Conservation (phyloP, 208 protist genomes). For the Trypanosoma congolense region DNA sequence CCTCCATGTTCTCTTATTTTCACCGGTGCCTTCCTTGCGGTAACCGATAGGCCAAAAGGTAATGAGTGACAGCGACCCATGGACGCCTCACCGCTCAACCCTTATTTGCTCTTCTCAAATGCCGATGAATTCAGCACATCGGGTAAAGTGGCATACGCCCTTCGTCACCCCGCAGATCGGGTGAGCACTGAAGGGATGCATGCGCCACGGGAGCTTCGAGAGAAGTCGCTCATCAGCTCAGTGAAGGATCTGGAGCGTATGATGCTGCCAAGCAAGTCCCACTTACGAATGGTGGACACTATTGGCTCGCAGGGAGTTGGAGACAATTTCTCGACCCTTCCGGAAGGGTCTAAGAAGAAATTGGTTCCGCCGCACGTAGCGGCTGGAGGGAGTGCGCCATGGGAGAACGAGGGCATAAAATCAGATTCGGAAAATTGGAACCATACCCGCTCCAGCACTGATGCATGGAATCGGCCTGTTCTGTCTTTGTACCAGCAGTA, state of each 20-base stretch:
- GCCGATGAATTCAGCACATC: constrained; percentile 53
- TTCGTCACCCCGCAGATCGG: constrained; percentile 22
- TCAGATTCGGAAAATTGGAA: constrained; percentile 69
- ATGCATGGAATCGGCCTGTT: constrained; percentile 74
- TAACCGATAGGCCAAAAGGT: background rate
- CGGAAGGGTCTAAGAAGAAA: no score
- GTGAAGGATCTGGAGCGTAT: background rate
- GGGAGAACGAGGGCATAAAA: no score
- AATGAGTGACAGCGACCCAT: constrained; percentile 15
- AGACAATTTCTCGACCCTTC: no score
- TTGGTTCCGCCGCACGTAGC: constrained; percentile 26
- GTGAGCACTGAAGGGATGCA: constrained; percentile 3
- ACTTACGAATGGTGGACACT: no score
- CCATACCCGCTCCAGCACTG: constrained; percentile 29
- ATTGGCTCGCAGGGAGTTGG: no score
- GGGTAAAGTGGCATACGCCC: constrained; percentile 70
- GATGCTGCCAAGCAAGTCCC: background rate
- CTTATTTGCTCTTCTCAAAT: constrained; percentile 64
- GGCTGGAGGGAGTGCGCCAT: no score
- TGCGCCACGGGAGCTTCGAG: constrained; percentile 1
- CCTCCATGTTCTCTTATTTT: background rate
- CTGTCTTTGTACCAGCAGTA: constrained; percentile 82
- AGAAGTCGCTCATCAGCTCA: constrained; percentile 17
- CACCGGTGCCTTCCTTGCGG: background rate
- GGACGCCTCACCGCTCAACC: constrained; percentile 73